phyloP scores from a whole-genome alignment of 352 stramenopile genomes.

The Thalassiosira hispida region DNA sequence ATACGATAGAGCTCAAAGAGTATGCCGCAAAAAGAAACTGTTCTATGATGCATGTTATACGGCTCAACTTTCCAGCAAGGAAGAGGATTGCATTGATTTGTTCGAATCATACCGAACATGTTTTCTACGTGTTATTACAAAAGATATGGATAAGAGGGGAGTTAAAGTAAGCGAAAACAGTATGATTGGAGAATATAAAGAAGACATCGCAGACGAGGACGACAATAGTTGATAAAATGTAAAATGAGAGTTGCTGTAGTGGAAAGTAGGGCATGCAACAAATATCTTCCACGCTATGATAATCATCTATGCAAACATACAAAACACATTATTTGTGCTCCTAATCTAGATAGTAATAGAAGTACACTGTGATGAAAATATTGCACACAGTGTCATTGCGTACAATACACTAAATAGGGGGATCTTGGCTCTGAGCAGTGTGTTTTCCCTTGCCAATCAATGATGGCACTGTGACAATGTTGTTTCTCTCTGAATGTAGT shows the following conservation, averaged over 20 bases:
- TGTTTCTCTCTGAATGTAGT: too few relatives aligned
- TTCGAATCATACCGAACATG: constrained; percentile 54
- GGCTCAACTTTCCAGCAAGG: constrained; percentile 47
- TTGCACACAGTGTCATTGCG: too few relatives aligned
- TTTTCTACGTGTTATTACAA: constrained; percentile 46
- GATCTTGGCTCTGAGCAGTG: too few relatives aligned
- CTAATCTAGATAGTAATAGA: too few relatives aligned
- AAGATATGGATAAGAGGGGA: constrained; percentile 55
- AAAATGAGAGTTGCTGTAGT: too few relatives aligned
- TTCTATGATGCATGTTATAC: constrained; percentile 60
- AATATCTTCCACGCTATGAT: too few relatives aligned
- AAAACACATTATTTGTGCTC: too few relatives aligned
- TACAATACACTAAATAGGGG: too few relatives aligned
- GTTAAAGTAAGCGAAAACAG: constrained; percentile 44
- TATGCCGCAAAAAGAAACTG: constrained; percentile 59
- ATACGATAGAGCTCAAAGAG: constrained; percentile 38
- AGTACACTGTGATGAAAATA: too few relatives aligned
- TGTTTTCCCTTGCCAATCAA: too few relatives aligned
- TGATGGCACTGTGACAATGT: not conserved
- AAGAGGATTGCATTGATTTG: constrained; percentile 56
- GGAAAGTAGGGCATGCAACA: too few relatives aligned
- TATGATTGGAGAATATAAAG: constrained; percentile 55
- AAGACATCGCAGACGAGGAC: constrained; percentile 36
- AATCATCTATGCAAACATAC: too few relatives aligned
- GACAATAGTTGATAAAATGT: not conserved